These are phyloP conservation scores for Erythrobasidium yunnanense DNA, from an alignment of 768 basidiomycete species.

Conservation along the genomic window DNA sequence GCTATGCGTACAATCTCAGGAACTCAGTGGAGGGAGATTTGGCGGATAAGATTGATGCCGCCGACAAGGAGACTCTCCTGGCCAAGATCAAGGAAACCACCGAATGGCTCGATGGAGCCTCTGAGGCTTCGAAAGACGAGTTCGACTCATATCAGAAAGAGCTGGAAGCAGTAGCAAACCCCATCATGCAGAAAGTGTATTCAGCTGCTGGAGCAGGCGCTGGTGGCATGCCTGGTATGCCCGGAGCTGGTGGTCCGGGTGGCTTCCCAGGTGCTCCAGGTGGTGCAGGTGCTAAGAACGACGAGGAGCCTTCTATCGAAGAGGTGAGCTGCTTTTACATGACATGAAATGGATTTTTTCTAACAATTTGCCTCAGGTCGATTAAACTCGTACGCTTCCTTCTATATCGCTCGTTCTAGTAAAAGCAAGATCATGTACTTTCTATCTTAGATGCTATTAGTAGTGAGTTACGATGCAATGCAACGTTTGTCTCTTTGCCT, in stretches of 20 bases:
- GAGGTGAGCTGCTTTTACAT: too few species aligned
- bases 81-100: constrained; percentile 70
- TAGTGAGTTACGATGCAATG: too few species aligned
- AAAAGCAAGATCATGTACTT: too few species aligned
- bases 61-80: constrained; percentile 76
- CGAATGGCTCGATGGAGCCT: constrained; percentile 67
- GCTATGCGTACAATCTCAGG: constrained; percentile 88
- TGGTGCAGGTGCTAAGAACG: constrained; percentile 40
- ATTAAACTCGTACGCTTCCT: too few species aligned
- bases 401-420: too few species aligned
- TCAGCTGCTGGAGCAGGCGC: constrained; percentile 54
- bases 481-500: too few species aligned
- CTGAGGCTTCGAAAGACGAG: constrained; percentile 87
- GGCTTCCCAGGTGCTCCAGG: constrained; percentile 37
- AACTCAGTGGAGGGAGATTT: constrained; percentile 77
- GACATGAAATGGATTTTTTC: too few species aligned
- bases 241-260: constrained; percentile 50
- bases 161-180: constrained; percentile 66
- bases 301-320: constrained; percentile 46
- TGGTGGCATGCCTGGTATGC: constrained; percentile 61
- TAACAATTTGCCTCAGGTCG: too few species aligned
- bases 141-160: constrained; percentile 89
- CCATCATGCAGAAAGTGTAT: constrained; percentile 64
- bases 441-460: too few species aligned
- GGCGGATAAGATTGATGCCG: constrained; percentile 71